Percentiles rank a stretch among this genome's conserved stretches.
Conservation (phyloP, 345 rosid genomes). For the Euphorbia tirucalli region DNA sequence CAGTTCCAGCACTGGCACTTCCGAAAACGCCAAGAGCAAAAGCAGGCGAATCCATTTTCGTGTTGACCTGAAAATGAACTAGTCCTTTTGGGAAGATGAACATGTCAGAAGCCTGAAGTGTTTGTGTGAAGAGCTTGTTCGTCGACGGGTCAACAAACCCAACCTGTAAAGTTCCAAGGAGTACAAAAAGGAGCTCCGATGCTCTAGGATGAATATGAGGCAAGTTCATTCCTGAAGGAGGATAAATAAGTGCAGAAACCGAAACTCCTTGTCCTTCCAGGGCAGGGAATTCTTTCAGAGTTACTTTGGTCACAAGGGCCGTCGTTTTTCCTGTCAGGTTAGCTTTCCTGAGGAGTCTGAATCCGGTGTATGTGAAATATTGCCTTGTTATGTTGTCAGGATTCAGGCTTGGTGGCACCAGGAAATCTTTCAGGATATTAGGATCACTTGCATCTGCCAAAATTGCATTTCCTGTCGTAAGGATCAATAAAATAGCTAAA, state of each 20-base stretch:
- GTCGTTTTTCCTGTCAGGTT: constrained; percentile 11
- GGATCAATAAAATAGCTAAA: neutral
- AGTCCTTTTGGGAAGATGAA: constrained; percentile 38
- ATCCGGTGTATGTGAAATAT: constrained; percentile 21
- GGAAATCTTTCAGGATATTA: constrained; percentile 23
- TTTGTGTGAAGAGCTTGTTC: constrained; percentile 23
- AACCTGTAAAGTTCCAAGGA: constrained; percentile 14
- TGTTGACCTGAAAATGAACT: constrained; percentile 28
- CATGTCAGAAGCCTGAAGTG: constrained; percentile 22
- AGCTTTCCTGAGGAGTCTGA: constrained; percentile 7
- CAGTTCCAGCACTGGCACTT: constrained; percentile 22
- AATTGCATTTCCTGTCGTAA: constrained; percentile 4
- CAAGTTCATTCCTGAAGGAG: constrained; percentile 28
- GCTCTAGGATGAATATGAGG: constrained; percentile 26
- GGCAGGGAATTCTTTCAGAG: constrained; percentile 23
- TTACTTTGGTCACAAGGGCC: constrained; percentile 8
- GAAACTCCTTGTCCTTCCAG: constrained; percentile 30
- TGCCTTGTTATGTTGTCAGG: constrained; percentile 17
- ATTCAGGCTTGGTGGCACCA: constrained; percentile 25
- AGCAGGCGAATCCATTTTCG: constrained; percentile 9
- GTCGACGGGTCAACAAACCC: constrained; percentile 16
- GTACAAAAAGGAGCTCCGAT: constrained; percentile 21
- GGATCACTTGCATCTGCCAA: constrained; percentile 12
- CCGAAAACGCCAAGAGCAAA: constrained; percentile 21
- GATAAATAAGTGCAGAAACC: constrained; percentile 9